phyloP scores from a whole-genome alignment of 176 grass and related monocot genomes.

The Microstegium vimineum region DNA sequence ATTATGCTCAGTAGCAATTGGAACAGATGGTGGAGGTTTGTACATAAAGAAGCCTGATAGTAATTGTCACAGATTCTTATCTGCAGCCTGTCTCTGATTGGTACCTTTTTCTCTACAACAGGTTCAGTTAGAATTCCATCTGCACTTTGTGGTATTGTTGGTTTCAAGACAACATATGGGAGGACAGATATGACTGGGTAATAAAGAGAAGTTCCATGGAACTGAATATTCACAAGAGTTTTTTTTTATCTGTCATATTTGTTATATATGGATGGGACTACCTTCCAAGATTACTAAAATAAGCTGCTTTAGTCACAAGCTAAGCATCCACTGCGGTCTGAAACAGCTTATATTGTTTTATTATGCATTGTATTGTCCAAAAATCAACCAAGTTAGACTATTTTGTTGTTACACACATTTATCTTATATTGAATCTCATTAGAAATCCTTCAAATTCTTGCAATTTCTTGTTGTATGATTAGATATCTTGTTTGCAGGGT shows the following conservation, averaged over 20 bases:
- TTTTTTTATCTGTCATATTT: neutral
- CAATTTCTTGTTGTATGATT: constrained; percentile 12
- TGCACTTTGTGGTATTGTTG: constrained; percentile 92
- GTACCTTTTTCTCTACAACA: constrained; percentile 32
- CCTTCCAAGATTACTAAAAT: neutral
- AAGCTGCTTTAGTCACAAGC: neutral
- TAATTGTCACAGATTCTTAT: constrained; percentile 21
- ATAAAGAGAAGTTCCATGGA: neutral
- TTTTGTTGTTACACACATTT: neutral
- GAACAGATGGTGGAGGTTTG: constrained; percentile 95
- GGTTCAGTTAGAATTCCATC: constrained; percentile 99
- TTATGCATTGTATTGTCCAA: neutral
- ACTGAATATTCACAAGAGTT: neutral
- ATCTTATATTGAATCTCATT: neutral
- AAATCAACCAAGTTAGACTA: neutral
- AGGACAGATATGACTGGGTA: constrained; percentile 92
- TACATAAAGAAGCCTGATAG: neutral
- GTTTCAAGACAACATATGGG: constrained; percentile 93
- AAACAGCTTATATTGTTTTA: constrained; percentile 16
- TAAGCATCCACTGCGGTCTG: neutral
- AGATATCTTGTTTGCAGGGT: constrained; percentile 42
- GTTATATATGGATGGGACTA: constrained; percentile 2
- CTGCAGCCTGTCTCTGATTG: neutral
- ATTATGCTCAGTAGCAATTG: constrained; percentile 79
- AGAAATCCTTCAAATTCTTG: neutral